Conservation (phyloP, 306 rosid genomes). For the Cicer yamashitae region DNA sequence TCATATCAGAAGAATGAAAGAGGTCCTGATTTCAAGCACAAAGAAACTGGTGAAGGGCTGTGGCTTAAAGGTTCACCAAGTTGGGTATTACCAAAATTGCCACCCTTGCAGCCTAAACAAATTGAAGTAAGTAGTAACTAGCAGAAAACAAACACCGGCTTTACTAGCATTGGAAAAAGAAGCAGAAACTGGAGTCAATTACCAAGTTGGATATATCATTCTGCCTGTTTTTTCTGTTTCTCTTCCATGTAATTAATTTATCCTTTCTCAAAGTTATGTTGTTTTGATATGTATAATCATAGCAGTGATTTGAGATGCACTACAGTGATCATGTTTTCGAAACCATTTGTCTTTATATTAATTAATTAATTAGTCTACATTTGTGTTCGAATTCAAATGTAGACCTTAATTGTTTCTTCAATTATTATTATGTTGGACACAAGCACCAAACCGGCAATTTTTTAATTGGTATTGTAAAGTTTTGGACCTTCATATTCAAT, state of each 20-base stretch:
- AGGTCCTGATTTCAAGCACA: constrained; percentile 77
- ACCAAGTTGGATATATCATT: constrained; percentile 25
- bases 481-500: not conserved
- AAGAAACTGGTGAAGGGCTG: constrained; percentile 62
- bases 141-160: constrained; percentile 9
- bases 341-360: not conserved
- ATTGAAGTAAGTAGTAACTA: not conserved
- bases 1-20: constrained; percentile 51
- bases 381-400: not conserved
- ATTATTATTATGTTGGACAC: not conserved
- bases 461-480: not conserved
- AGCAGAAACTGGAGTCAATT: constrained; percentile 11
- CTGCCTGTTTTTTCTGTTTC: not conserved
- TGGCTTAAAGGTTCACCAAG: constrained; percentile 62
- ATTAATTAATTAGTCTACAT: not conserved
- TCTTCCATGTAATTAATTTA: constrained; percentile 12
- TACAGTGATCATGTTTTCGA: not conserved
- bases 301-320: not conserved
- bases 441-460: not conserved
- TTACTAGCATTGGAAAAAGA: constrained; percentile 33
- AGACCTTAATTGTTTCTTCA: not conserved
- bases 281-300: constrained; percentile 2
- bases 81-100: constrained; percentile 61
- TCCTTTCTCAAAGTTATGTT: constrained; percentile 23
- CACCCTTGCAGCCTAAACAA: constrained; percentile 51